These are phyloP conservation scores for Monascus purpureus DNA, from an alignment of 495 filamentous ascomycete species.

Conservation along the genomic window DNA sequence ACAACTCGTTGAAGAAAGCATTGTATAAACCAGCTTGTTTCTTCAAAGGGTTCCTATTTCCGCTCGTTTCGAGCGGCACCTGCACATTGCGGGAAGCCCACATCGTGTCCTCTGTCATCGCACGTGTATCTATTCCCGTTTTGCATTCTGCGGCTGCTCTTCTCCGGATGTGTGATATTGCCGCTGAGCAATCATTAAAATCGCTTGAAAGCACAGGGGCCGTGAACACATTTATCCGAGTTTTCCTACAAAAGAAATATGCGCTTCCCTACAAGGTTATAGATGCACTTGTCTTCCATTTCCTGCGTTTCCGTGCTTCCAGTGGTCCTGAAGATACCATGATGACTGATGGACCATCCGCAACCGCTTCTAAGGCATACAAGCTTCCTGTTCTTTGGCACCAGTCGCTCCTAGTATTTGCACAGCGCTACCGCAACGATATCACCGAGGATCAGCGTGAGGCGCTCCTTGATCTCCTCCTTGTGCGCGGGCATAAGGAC, in stretches of 20 bases:
- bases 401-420: constrained; percentile 77
- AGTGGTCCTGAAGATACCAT: constrained; percentile 33
- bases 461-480: constrained; percentile 75
- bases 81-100: constrained; percentile 85
- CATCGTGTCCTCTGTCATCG: constrained; percentile 72
- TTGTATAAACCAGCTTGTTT: constrained; percentile 94
- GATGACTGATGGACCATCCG: constrained; percentile 24
- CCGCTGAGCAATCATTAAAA: constrained; percentile 66
- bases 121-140: constrained; percentile 68
- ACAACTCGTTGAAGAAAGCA: constrained; percentile 79
- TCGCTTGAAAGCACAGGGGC: constrained; percentile 67
- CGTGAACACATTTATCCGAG: constrained; percentile 84
- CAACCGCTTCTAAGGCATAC: constrained; percentile 31
- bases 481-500: constrained; percentile 70
- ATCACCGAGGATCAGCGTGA: constrained; percentile 90
- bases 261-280: constrained; percentile 90
- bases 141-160: constrained; percentile 87
- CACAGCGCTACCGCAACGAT: constrained; percentile 85
- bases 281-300: constrained; percentile 91
- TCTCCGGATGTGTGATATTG: constrained; percentile 82
- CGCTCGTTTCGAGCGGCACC: constrained; percentile 58
- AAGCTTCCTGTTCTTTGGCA: constrained; percentile 83
- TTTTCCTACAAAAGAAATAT: constrained; percentile 91
- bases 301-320: constrained; percentile 65
- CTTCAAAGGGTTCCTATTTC: constrained; percentile 94